A percentile compares a stretch with the other conserved stretches of the same genome.
Evolutionary conservation across 139 green algal genomes (phyloP).

Genomic region (Edaphochlamys debaryana): DNA sequence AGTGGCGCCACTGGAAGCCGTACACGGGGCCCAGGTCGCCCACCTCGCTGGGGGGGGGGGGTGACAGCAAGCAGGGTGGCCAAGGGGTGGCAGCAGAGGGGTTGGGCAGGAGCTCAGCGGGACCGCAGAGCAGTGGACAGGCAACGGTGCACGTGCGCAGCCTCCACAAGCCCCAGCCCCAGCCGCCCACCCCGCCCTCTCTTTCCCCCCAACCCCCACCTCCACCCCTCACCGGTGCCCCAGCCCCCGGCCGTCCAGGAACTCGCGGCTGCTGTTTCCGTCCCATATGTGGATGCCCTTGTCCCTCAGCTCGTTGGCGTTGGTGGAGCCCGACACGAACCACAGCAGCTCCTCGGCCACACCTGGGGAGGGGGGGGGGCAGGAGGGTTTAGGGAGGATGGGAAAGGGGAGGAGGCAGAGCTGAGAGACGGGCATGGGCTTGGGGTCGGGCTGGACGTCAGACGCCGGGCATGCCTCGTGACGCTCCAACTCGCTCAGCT

Average conservation of each 20-base stretch:
- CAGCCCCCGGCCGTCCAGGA: conserved; percentile 29
- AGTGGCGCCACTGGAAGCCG: conserved; percentile 99
- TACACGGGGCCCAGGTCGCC: conserved; percentile 98
- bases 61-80: conserved; percentile 70
- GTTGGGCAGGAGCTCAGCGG: too few species aligned
- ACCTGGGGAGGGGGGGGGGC: conserved; percentile 56
- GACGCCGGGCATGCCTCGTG: too few species aligned
- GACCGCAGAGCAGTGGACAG: too few species aligned
- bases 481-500: too few species aligned
- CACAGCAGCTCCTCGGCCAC: conserved; percentile 99
- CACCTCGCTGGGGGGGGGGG: conserved; percentile 82
- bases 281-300: conserved; percentile 97
- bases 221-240: neutral
- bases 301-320: conserved; percentile 84
- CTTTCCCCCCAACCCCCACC: too few species aligned
- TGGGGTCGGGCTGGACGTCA: too few species aligned
- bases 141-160: too few species aligned
- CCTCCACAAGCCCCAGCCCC: too few species aligned
- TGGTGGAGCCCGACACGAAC: conserved; percentile 94
- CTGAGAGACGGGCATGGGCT: too few species aligned
- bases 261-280: conserved; percentile 83
- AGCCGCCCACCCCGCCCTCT: too few species aligned
- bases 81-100: too few species aligned
- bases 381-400: neutral
- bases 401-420: too few species aligned